Conservation (phyloP, 2,329 filamentous ascomycete genomes). For the Immersiporthe knoxdaviesiana region DNA sequence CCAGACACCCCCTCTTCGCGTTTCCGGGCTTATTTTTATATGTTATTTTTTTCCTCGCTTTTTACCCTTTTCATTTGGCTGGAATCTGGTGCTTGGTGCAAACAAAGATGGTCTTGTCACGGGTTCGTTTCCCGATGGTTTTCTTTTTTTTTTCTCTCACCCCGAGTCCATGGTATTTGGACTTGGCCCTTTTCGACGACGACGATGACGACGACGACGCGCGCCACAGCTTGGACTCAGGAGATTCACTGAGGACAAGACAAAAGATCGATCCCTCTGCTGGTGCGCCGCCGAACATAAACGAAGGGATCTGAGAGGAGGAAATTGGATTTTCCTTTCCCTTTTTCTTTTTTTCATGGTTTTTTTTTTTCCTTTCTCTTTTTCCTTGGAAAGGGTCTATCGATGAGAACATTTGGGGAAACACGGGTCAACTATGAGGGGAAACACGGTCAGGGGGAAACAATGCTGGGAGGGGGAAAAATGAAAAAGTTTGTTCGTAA, state of each 20-base stretch:
- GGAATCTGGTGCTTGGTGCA: constrained; percentile 27
- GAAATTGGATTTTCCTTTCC: neutral
- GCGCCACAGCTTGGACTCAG: neutral
- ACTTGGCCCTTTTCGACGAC: neutral
- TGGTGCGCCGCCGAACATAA: neutral
- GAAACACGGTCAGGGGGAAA: neutral
- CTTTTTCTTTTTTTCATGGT: neutral
- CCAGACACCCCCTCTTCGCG: too few species aligned
- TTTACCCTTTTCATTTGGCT: neutral
- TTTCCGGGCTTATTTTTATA: neutral
- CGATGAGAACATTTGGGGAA: neutral
- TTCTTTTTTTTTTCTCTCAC: neutral
- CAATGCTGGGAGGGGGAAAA: neutral
- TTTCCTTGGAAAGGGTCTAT: neutral
- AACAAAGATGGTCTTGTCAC: constrained; percentile 23
- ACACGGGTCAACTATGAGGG: neutral
- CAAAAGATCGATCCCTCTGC: neutral
- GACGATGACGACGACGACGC: neutral
- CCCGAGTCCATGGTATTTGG: neutral
- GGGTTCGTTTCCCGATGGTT: constrained; percentile 12
- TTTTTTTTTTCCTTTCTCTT: neutral
- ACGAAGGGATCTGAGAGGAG: neutral
- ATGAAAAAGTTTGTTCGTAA: neutral
- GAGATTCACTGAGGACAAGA: too few species aligned
- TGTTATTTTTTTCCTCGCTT: neutral